These are phyloP conservation scores for Verticillium dahliae DNA, from an alignment of 2,329 filamentous ascomycete species.

Conservation along the genomic window DNA sequence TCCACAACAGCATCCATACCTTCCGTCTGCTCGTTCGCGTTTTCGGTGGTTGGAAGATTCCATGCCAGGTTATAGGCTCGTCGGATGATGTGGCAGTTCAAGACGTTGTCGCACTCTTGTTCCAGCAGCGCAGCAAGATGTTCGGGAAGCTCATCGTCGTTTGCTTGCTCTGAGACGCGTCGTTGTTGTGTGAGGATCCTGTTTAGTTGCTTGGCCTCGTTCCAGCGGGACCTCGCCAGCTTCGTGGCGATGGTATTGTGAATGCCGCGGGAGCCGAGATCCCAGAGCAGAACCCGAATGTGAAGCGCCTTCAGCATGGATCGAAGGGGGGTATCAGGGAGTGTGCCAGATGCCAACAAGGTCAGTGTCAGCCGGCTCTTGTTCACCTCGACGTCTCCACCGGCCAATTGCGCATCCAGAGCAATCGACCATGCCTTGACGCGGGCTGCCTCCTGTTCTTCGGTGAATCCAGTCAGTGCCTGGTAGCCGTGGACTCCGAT, in stretches of 20 bases:
- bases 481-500: slow-evolving; percentile 75
- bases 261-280: slow-evolving; percentile 59
- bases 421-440: slow-evolving; percentile 92
- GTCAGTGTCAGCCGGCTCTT: slow-evolving; percentile 81
- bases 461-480: slow-evolving; percentile 69
- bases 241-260: slow-evolving; percentile 66
- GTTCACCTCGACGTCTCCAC: slow-evolving; percentile 84
- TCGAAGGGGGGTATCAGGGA: slow-evolving; percentile 74
- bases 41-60: slow-evolving; percentile 69
- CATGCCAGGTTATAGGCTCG: slow-evolving; percentile 86
- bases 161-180: slow-evolving; percentile 32
- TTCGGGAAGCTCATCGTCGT: slow-evolving; percentile 64
- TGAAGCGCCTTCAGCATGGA: slow-evolving; percentile 92
- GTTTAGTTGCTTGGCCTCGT: slow-evolving; percentile 60
- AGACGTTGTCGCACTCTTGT: slow-evolving; percentile 73
- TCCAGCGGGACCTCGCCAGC: slow-evolving; percentile 73
- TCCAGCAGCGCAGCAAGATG: slow-evolving; percentile 72
- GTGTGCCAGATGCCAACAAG: slow-evolving; percentile 77
- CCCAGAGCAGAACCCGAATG: slow-evolving; percentile 83
- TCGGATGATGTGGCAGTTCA: slow-evolving; percentile 72
- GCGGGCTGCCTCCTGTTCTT: slow-evolving; percentile 78
- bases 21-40: slow-evolving; percentile 55
- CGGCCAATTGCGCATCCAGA: slow-evolving; percentile 84
- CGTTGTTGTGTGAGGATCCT: slow-evolving; percentile 37
- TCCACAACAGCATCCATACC: slow-evolving; percentile 80